phyloP scores from a whole-genome alignment of 2,329 filamentous ascomycete species.

The Podosphaera xanthii region DNA sequence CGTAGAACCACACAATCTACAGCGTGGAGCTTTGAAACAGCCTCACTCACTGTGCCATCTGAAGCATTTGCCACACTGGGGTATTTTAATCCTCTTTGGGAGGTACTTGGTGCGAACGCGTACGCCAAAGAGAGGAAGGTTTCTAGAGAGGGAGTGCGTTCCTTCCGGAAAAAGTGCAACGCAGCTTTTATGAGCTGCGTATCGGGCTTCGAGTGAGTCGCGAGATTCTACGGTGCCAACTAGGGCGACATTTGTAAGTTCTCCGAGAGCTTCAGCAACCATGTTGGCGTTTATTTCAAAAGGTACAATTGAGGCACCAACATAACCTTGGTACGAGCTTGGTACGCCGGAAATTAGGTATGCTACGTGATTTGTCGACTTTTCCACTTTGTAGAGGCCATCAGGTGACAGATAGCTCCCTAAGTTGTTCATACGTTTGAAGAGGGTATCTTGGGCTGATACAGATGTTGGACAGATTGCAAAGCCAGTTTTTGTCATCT shows the following conservation, averaged over 20 bases:
- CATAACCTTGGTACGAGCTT: background rate
- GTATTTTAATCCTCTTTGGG: background rate
- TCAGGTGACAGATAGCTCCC: background rate
- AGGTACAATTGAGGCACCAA: background rate
- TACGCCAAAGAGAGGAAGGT: background rate
- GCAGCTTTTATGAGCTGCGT: background rate
- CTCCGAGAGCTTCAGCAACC: background rate
- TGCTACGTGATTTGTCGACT: background rate
- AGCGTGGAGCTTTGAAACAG: background rate
- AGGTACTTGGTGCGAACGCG: background rate
- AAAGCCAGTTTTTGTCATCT: too few relatives aligned
- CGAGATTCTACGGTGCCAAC: background rate
- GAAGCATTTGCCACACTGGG: background rate
- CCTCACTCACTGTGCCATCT: background rate
- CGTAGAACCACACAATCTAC: background rate
- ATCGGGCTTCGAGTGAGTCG: background rate
- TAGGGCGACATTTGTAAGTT: background rate
- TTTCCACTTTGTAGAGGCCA: background rate
- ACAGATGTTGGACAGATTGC: too few relatives aligned
- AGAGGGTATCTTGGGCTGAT: background rate
- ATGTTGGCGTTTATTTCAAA: background rate
- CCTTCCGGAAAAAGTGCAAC: background rate
- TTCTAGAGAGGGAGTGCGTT: background rate
- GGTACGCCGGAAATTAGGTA: background rate
- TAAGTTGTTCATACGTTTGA: background rate